Evolutionary conservation across 2,329 filamentous ascomycete species (phyloP).

Genomic region (Neonectria faginata): DNA sequence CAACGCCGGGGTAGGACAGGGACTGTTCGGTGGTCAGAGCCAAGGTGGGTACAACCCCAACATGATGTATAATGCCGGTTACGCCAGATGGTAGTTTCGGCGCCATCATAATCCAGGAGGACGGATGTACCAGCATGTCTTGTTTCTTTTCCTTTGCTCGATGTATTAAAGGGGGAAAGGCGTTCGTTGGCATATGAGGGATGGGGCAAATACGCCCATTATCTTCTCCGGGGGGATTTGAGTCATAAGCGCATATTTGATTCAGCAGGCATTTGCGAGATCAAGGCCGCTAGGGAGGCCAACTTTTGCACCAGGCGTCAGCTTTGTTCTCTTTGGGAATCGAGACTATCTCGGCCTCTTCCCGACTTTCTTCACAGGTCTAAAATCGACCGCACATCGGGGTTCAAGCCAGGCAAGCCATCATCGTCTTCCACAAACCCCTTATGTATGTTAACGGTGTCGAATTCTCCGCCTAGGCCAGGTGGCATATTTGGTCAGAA

Average conservation of each 20-base stretch:
- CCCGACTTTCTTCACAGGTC: slow-evolving; percentile 39
- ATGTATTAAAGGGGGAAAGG: slow-evolving; percentile 39
- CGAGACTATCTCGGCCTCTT: slow-evolving; percentile 38
- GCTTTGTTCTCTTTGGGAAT: slow-evolving; percentile 46
- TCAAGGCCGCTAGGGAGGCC: slow-evolving; percentile 45
- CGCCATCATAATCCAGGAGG: slow-evolving; percentile 32
- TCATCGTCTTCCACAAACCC: slow-evolving; percentile 74
- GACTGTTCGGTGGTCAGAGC: slow-evolving; percentile 86
- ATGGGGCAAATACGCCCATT: slow-evolving; percentile 38
- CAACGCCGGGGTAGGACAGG: slow-evolving; percentile 87
- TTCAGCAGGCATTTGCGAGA: slow-evolving; percentile 49
- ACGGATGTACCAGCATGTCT: slow-evolving; percentile 42
- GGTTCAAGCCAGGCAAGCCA: slow-evolving; percentile 69
- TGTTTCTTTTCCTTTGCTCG: slow-evolving; percentile 36
- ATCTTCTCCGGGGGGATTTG: slow-evolving; percentile 44
- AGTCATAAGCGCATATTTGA: slow-evolving; percentile 48
- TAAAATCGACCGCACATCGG: slow-evolving; percentile 38
- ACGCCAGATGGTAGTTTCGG: slow-evolving; percentile 72
- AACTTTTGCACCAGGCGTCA: slow-evolving; percentile 49
- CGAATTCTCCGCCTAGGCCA: slow-evolving; percentile 48
- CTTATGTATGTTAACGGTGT: slow-evolving; percentile 74
- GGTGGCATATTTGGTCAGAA: slow-evolving; percentile 55
- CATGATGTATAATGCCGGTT: slow-evolving; percentile 84
- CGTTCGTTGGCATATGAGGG: slow-evolving; percentile 47
- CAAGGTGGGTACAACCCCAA: slow-evolving; percentile 95